Conservation (phyloP, 768 basidiomycete genomes). For the Rhodotorula taiwanensis region DNA sequence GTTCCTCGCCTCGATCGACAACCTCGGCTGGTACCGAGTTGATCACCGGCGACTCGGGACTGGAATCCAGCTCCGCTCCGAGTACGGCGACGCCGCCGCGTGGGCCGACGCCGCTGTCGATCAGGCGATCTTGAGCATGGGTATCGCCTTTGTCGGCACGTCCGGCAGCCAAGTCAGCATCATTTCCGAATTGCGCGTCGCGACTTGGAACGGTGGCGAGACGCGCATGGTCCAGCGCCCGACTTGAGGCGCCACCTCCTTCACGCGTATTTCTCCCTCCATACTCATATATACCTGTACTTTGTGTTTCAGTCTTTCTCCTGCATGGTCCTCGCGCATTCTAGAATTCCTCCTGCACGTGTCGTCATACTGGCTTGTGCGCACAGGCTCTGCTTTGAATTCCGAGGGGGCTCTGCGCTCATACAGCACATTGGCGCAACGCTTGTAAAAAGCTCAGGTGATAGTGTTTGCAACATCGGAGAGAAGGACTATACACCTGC, state of each 20-base stretch:
- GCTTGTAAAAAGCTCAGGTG: too few relatives aligned
- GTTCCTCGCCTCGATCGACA: constrained; percentile 28
- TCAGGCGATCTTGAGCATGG: constrained; percentile 28
- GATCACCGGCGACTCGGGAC: constrained; percentile 29
- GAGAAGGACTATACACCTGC: too few relatives aligned
- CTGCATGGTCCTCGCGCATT: too few relatives aligned
- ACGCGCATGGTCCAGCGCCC: constrained; percentile 24
- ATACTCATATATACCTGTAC: too few relatives aligned
- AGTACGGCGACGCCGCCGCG: constrained; percentile 20
- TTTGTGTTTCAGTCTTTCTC: too few relatives aligned
- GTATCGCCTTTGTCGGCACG: constrained; percentile 24
- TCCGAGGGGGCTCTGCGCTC: too few relatives aligned
- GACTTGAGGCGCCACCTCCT: background rate
- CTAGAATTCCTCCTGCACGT: too few relatives aligned
- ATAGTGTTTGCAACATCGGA: too few relatives aligned
- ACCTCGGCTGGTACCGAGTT: constrained; percentile 29
- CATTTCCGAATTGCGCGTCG: constrained; percentile 21
- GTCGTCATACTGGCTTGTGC: too few relatives aligned
- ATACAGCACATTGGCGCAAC: too few relatives aligned
- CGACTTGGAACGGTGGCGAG: constrained; percentile 32
- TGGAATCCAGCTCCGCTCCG: background rate
- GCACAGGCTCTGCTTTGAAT: too few relatives aligned
- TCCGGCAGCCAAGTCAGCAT: constrained; percentile 26
- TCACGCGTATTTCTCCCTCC: too few relatives aligned
- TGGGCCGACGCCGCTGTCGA: constrained; percentile 34